phyloP scores from a whole-genome alignment of 306 rosid species.

The Acacia melanoxylon region DNA sequence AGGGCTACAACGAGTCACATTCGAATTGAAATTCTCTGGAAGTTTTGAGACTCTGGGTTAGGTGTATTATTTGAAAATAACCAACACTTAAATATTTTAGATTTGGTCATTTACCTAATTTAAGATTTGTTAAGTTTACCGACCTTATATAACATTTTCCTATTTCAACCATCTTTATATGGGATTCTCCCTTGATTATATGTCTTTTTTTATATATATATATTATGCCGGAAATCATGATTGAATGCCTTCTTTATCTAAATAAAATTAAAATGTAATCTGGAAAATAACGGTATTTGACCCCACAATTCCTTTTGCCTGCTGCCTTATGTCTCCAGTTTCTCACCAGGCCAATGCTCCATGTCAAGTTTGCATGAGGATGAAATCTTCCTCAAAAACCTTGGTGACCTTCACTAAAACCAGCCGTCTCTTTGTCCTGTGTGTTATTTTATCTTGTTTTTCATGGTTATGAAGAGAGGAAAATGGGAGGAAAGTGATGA shows the following conservation, averaged over 20 bases:
- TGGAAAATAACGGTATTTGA: not conserved
- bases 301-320: not conserved
- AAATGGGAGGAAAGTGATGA: not conserved
- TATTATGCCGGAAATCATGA: too few species aligned
- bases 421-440: not conserved
- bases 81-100: too few species aligned
- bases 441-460: not conserved
- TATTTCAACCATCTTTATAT: too few species aligned
- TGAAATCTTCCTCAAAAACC: not conserved
- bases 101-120: too few species aligned
- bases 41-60: too few species aligned
- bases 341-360: not conserved
- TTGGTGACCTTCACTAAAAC: not conserved
- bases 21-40: constrained; percentile 44
- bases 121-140: too few species aligned
- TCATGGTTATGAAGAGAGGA: not conserved
- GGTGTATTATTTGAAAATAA: too few species aligned
- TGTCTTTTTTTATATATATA: too few species aligned
- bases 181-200: too few species aligned
- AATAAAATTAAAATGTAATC: too few species aligned
- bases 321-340: not conserved
- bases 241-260: too few species aligned
- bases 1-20: not conserved
- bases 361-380: not conserved
- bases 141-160: too few species aligned